Percentiles rank a stretch among this genome's conserved stretches.
These are phyloP conservation scores for Lasiodiplodia citricola DNA, from an alignment of 2,329 filamentous ascomycete species.

Conservation along the genomic window DNA sequence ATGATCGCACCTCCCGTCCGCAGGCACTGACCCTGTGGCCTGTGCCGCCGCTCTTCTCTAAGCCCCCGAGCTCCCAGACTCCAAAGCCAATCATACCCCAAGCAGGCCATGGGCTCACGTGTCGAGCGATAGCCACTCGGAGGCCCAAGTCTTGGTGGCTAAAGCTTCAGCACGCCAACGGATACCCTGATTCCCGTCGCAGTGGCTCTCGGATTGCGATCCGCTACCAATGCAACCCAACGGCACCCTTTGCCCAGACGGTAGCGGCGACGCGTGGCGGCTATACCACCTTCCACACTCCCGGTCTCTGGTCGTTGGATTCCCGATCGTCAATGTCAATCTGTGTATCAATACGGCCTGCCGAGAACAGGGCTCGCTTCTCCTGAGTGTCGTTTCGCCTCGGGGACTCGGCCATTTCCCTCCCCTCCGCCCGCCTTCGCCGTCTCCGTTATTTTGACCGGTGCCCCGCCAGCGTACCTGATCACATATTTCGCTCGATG, in stretches of 20 bases:
- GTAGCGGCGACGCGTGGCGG: slow-evolving; percentile 10
- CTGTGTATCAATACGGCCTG: background rate
- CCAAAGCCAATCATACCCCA: background rate
- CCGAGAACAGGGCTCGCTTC: background rate
- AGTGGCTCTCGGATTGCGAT: slow-evolving; percentile 22
- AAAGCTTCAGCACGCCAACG: background rate
- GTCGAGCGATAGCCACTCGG: background rate
- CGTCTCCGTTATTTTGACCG: background rate
- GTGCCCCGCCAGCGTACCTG: background rate
- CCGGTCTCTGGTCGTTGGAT: slow-evolving; percentile 19
- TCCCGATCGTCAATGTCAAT: slow-evolving; percentile 14
- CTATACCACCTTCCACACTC: background rate
- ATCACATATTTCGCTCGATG: background rate
- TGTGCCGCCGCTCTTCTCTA: background rate
- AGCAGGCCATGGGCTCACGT: background rate
- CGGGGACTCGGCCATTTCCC: background rate
- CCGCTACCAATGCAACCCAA: slow-evolving; percentile 16
- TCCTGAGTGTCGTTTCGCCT: background rate
- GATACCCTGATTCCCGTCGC: background rate
- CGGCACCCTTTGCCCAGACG: slow-evolving; percentile 13
- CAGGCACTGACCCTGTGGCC: background rate
- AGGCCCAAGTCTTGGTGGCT: slow-evolving; percentile 14
- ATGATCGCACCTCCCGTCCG: slow-evolving; percentile 7
- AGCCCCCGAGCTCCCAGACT: background rate
- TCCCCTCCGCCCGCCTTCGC: background rate